These are phyloP conservation scores for Coniochaeta ligniaria DNA, from an alignment of 2,329 filamentous ascomycete species.

Conservation along the genomic window DNA sequence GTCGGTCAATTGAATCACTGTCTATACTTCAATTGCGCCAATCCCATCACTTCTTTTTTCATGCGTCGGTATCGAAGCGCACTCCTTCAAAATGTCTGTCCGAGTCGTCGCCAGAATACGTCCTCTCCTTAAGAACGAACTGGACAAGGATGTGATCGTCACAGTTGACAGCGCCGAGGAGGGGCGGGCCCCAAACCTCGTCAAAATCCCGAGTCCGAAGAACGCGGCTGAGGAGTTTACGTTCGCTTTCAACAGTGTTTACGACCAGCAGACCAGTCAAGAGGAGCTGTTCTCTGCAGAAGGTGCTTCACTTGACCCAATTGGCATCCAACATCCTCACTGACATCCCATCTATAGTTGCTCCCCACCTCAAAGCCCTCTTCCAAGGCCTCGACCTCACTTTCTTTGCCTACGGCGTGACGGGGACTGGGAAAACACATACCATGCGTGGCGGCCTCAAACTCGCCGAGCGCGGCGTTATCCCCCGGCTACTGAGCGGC, in stretches of 20 bases:
- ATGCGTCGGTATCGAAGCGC: not conserved
- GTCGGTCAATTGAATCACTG: not conserved
- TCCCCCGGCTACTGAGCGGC: constrained; percentile 75
- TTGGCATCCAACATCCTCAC: not conserved
- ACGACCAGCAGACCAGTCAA: constrained; percentile 72
- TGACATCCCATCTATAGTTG: constrained; percentile 48
- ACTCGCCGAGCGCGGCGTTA: constrained; percentile 78
- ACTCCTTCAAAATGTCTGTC: constrained; percentile 48
- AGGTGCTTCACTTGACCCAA: constrained; percentile 29
- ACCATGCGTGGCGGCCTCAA: constrained; percentile 91
- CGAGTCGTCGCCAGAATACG: constrained; percentile 87
- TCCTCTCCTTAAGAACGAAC: constrained; percentile 75
- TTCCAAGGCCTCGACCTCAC: constrained; percentile 86
- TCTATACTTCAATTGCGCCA: constrained; percentile 3
- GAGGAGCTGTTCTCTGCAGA: constrained; percentile 85
- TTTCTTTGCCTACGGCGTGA: constrained; percentile 88
- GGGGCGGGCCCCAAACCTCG: constrained; percentile 56
- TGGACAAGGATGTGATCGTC: constrained; percentile 83
- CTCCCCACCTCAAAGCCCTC: constrained; percentile 83
- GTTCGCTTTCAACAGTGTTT: constrained; percentile 92
- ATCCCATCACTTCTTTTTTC: not conserved
- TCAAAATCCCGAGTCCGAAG: constrained; percentile 90
- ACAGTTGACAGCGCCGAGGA: constrained; percentile 55
- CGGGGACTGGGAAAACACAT: constrained; percentile 90
- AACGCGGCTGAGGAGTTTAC: constrained; percentile 87